Evolutionary conservation across 805 yeast genomes (phyloP).

Genomic region (Schizosaccharomyces pombe): DNA sequence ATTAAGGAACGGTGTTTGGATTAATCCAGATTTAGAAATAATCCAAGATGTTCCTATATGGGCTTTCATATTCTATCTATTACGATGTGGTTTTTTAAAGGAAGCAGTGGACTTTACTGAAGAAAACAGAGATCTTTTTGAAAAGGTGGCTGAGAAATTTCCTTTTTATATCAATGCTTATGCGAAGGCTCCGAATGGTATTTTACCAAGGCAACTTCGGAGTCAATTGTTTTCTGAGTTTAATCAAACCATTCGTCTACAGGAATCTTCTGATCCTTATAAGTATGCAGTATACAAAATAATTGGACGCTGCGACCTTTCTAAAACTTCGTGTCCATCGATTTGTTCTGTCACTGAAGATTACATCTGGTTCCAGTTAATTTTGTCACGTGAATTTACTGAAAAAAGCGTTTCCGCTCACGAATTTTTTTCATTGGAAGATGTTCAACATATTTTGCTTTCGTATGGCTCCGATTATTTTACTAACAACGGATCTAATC

Average conservation of each 20-base stretch:
- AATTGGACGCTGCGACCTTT: slow-evolving; percentile 71
- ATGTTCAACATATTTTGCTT: slow-evolving; percentile 47
- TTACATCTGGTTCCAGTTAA: slow-evolving; percentile 88
- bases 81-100: slow-evolving; percentile 58
- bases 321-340: slow-evolving; percentile 39
- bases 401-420: slow-evolving; percentile 2
- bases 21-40: slow-evolving; percentile 26
- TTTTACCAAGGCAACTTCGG: slow-evolving; percentile 39
- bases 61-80: slow-evolving; percentile 67
- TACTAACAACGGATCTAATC: slow-evolving; percentile 32
- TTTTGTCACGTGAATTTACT: slow-evolving; percentile 34
- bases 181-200: slow-evolving; percentile 27
- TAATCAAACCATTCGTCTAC: slow-evolving; percentile 49
- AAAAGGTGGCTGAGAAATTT: slow-evolving; percentile 66
- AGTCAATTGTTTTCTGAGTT: slow-evolving; percentile 58
- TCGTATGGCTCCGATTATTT: slow-evolving; percentile 55
- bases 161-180: slow-evolving; percentile 56
- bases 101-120: slow-evolving; percentile 56
- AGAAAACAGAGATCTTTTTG: slow-evolving; percentile 45
- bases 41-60: slow-evolving; percentile 81
- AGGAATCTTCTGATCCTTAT: slow-evolving; percentile 64
- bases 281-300: slow-evolving; percentile 76
- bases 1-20: slow-evolving; percentile 25
- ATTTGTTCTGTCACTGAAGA: slow-evolving; percentile 68
- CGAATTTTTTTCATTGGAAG: slow-evolving; percentile 33